Evolutionary conservation across 2,329 filamentous ascomycete species (phyloP), one percentile per base, ranked within the genome.

Genomic region (Paraconiothyrium sp.): DNA sequence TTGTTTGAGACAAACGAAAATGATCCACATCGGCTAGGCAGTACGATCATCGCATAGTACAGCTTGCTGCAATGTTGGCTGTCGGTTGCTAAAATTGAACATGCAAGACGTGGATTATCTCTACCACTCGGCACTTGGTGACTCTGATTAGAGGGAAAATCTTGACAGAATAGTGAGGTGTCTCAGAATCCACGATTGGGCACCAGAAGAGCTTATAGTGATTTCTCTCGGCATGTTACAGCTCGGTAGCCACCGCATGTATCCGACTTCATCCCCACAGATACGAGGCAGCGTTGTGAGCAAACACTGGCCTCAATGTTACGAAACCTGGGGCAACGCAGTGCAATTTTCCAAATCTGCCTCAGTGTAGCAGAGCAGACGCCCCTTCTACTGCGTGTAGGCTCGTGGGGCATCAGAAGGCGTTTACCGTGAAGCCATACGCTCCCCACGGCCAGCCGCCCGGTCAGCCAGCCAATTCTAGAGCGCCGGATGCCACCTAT

Each of bases 71-170:
- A 47, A 32, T 48, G 22, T 43, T 35, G 41, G 24, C 27, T 58
- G 50, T 47, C 46, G 44, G 30, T 22, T 59, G 43, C 60, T 62
- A 62, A 58, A 58, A 55, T 24, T 59, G 56, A 46, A 27, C 32
- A 50, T 3, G 9, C 20, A 24, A n/a, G n/a, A 32, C 14, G 39
- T 24, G 48, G 48, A 14, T 13, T 41, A 20, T 14, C n/a, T 30
- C 30, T 34, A 41, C 48, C 13, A 37, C 32, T 14, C 35, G 16
- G 30, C n/a, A 27, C 34, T 37, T 37, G 11, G 7, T 16, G 49
- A 16, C 13, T 35, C 10, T 52, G 34, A 52, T 52, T 52, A 39
- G 20, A 41, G 9, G 49, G 49, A 16, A 39, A 5, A 41, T 52
- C 34, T 32, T 5, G 14, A 22, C 10, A 11, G 24, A 48, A 16